Evolutionary conservation across 192 early-diverging fungal species (phyloP).

Genomic region (Umbelopsis sp.): DNA sequence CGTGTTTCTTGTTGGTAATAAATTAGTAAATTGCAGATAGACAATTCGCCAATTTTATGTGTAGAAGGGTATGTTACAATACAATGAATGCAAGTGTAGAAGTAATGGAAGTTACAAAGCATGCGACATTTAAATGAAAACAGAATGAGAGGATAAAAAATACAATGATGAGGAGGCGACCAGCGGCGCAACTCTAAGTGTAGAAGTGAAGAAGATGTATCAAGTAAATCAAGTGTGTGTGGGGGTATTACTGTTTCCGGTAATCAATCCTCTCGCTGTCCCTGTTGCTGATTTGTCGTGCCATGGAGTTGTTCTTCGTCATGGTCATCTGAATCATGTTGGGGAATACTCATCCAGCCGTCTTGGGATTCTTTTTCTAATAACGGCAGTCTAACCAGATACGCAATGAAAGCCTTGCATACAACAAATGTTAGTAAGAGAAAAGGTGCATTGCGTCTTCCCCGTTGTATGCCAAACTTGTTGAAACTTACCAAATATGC

Average conservation of each 20-base stretch:
- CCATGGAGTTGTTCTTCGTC: slow-evolving; percentile 16
- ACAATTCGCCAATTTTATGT: neutral
- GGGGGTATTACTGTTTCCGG: too few relatives aligned
- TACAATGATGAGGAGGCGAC: neutral
- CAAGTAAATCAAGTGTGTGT: too few relatives aligned
- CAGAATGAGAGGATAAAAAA: neutral
- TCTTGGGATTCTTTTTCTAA: neutral
- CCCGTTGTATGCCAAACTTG: neutral
- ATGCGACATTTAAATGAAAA: neutral
- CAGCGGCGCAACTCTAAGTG: neutral
- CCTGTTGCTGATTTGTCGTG: neutral
- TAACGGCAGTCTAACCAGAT: neutral
- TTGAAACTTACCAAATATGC: slow-evolving; percentile 26
- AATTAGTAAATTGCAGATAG: too few relatives aligned
- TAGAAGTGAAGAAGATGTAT: too few relatives aligned
- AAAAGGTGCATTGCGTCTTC: neutral
- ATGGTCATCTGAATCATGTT: neutral
- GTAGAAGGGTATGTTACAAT: neutral
- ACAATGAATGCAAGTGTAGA: slow-evolving; percentile 13
- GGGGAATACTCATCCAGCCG: slow-evolving; percentile 7
- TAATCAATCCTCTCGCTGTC: neutral
- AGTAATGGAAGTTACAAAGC: neutral
- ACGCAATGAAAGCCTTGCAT: neutral
- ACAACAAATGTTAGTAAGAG: neutral
- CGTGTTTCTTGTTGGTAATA: too few relatives aligned